A percentile compares a stretch with the other conserved stretches of the same genome.
Evolutionary conservation across 2,329 filamentous ascomycete species (phyloP).

Genomic region (Diaporthe aspalathi): DNA sequence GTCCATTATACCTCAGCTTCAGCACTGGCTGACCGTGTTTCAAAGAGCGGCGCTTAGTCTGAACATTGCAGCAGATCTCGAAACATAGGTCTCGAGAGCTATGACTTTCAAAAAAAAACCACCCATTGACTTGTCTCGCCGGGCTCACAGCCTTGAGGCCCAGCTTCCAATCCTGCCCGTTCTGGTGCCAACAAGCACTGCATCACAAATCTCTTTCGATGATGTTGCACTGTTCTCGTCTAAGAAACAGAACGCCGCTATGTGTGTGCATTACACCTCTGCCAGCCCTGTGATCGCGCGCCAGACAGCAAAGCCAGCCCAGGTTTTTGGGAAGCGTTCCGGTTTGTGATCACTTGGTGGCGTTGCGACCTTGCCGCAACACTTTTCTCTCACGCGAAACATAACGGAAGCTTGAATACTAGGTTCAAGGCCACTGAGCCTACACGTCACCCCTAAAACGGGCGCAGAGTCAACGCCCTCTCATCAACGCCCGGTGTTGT

Average conservation of each 20-base stretch:
- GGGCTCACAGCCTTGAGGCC: background rate
- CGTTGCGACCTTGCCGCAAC: background rate
- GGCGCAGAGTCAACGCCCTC: constrained; percentile 17
- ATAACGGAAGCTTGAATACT: constrained; percentile 21
- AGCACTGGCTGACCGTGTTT: constrained; percentile 32
- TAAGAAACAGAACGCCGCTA: background rate
- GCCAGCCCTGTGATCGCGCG: background rate
- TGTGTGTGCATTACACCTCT: constrained; percentile 3
- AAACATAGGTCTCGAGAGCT: constrained; percentile 27
- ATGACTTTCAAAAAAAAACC: constrained; percentile 14
- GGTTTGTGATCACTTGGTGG: background rate
- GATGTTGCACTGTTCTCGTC: background rate
- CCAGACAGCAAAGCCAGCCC: background rate
- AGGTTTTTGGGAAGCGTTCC: background rate
- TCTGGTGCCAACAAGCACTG: background rate
- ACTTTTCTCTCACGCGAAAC: constrained; percentile 3
- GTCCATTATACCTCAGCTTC: constrained; percentile 16
- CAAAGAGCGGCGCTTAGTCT: constrained; percentile 23
- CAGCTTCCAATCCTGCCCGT: background rate
- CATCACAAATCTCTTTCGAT: background rate
- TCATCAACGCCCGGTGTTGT: constrained; percentile 10
- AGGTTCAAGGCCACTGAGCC: constrained; percentile 18
- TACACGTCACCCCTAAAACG: constrained; percentile 5
- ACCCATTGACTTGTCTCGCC: constrained; percentile 19
- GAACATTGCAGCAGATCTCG: constrained; percentile 24